Percentiles rank a stretch among this genome's conserved stretches.
phyloP scores from a whole-genome alignment of 1,139 yeast species.

The Debaryomycetaceae sp. region DNA sequence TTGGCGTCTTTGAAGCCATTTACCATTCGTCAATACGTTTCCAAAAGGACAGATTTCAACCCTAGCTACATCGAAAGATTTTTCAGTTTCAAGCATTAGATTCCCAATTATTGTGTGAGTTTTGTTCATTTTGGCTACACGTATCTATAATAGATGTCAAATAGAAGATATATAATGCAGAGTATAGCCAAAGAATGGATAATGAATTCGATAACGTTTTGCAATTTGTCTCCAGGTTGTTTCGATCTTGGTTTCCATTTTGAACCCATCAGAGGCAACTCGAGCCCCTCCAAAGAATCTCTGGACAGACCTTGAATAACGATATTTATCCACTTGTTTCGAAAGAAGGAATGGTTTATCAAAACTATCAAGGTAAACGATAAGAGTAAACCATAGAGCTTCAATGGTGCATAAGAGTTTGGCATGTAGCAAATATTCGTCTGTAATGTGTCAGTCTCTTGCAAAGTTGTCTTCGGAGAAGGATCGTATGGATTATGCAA shows the following conservation, averaged over 20 bases:
- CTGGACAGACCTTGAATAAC: not conserved
- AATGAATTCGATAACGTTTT: slow-evolving; percentile 4
- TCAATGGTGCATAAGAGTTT: slow-evolving; percentile 55
- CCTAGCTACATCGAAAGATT: slow-evolving; percentile 53
- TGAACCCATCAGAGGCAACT: not conserved
- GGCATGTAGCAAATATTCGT: slow-evolving; percentile 73
- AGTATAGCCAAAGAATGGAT: slow-evolving; percentile 4
- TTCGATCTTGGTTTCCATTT: slow-evolving; percentile 6
- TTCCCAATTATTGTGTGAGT: no score
- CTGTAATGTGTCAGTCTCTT: slow-evolving; percentile 17
- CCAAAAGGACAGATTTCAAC: slow-evolving; percentile 68
- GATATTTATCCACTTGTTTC: not conserved
- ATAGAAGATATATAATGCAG: slow-evolving; percentile 5
- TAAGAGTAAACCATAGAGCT: slow-evolving; percentile 26
- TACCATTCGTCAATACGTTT: slow-evolving; percentile 63
- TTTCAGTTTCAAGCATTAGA: slow-evolving; percentile 29
- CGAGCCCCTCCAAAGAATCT: not conserved
- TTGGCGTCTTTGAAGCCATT: slow-evolving; percentile 66
- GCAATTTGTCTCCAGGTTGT: not conserved
- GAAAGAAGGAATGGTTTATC: not conserved
- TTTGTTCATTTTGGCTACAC: slow-evolving; percentile 1
- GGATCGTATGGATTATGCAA: slow-evolving; percentile 47
- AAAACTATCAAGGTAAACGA: slow-evolving; percentile 3
- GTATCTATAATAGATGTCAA: slow-evolving; percentile 7
- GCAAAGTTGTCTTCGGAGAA: slow-evolving; percentile 1